Evolutionary conservation across 768 basidiomycete genomes (phyloP).

Genomic region (Mycena vitilis): DNA sequence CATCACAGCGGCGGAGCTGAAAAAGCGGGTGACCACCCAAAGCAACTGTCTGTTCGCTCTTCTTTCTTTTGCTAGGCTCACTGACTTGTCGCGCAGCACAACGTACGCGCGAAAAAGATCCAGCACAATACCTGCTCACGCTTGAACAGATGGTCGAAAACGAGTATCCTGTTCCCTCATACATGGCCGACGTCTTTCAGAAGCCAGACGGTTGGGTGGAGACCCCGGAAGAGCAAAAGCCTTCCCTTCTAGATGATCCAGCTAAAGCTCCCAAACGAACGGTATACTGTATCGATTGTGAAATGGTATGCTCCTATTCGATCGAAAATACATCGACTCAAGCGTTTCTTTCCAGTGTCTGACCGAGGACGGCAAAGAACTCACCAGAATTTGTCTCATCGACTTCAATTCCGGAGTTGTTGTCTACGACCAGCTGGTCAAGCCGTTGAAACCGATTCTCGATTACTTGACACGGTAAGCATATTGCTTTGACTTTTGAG

Average conservation of each 20-base stretch:
- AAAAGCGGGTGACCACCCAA: slow-evolving; percentile 62
- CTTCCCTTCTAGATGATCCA: slow-evolving; percentile 45
- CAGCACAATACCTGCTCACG: slow-evolving; percentile 78
- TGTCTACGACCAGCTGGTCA: slow-evolving; percentile 91
- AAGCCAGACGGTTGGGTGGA: slow-evolving; percentile 84
- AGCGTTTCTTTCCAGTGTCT: slow-evolving; percentile 66
- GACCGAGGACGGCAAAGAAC: slow-evolving; percentile 90
- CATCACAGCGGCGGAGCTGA: slow-evolving; percentile 84
- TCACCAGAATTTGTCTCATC: slow-evolving; percentile 87
- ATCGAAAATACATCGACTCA: slow-evolving; percentile 7
- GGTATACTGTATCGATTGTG: slow-evolving; percentile 93
- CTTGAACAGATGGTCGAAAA: slow-evolving; percentile 93
- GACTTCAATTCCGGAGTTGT: slow-evolving; percentile 79
- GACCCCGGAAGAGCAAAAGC: slow-evolving; percentile 65
- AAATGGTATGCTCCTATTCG: slow-evolving; percentile 76
- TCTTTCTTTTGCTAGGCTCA: background rate
- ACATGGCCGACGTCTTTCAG: slow-evolving; percentile 78
- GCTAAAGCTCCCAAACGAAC: slow-evolving; percentile 50
- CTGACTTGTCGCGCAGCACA: slow-evolving; percentile 57
- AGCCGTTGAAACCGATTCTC: slow-evolving; percentile 82
- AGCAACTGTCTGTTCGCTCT: slow-evolving; percentile 48
- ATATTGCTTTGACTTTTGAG: background rate
- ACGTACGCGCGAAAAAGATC: slow-evolving; percentile 69
- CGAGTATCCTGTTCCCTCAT: slow-evolving; percentile 90
- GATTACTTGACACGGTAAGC: slow-evolving; percentile 93